Base-by-base conservation (phyloP, 2,329 filamentous ascomycete species). In the Cladosporium halotolerans region DNA sequence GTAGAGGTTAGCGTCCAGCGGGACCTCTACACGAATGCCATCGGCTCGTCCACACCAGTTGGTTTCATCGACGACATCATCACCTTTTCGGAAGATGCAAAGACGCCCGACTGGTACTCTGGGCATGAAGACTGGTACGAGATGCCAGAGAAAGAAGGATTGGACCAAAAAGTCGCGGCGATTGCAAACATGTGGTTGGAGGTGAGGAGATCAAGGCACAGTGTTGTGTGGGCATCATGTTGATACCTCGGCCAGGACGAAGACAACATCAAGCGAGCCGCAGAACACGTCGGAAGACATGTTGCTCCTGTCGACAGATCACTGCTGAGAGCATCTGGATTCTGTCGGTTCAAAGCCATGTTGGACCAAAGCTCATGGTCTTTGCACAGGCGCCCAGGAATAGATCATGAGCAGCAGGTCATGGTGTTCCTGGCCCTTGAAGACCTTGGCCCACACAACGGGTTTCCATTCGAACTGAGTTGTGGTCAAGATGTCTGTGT, bases 81-180 rank as follows among this genome's bases (percentile, higher is more conserved):
- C 44, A 19, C 44, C 23, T 32, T 31, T 28, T 33, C 44, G 7
- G n/a, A 36, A 46, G 28, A 46, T 18, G 44, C 44, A 34, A 36
- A 9, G 23, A 9, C 16, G 14, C 44, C 13, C 11, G 23, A 36
- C 9, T 10, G 13, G 9, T 16, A 16, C 28, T 46, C 28, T 34
- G 44, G 9, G 11, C 5, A 16, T 34, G 44, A 32, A 16, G 23
- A 46, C 44, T 46, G 44, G 44, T 46, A 46, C 28, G 44, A 46
- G 44, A 31, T 46, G 28, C 23, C 16, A 46, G 44, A 46, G n/a
- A 46, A 46, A 32, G n/a, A 46, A 8, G 44, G 19, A n/a, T 46
- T 46, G 28, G 14, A 19, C 9, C 9, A 46, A 9, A 34, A 32
- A 19, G 44, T 32, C n/a, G 9, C 3, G 16, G 44, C 9, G 23